Conservation (phyloP, 2,329 filamentous ascomycete genomes). For the Corynespora cassiicola region DNA sequence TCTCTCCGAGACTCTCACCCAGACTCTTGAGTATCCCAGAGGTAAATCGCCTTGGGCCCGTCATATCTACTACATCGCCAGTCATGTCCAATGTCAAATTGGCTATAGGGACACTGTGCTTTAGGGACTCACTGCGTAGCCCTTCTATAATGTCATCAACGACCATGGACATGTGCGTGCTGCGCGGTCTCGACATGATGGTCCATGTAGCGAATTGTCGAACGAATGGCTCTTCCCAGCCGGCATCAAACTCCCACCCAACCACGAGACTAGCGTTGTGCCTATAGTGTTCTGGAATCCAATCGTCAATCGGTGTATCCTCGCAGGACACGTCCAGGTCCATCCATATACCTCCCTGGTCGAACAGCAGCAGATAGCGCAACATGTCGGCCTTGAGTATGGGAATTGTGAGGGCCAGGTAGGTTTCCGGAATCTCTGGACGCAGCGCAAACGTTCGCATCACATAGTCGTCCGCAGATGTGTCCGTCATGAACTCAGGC, state of each 20-base stretch:
- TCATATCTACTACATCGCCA: slow-evolving; percentile 37
- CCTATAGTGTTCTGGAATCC: slow-evolving; percentile 44
- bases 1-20: slow-evolving; percentile 15
- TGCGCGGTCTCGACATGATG: slow-evolving; percentile 33
- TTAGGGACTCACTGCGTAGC: slow-evolving; percentile 14
- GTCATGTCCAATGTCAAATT: slow-evolving; percentile 25
- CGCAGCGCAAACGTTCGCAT: slow-evolving; percentile 36
- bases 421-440: slow-evolving; percentile 47
- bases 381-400: slow-evolving; percentile 53
- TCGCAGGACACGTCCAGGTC: slow-evolving; percentile 50
- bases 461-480: slow-evolving; percentile 39
- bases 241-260: slow-evolving; percentile 48
- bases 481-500: slow-evolving; percentile 40
- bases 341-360: slow-evolving; percentile 51
- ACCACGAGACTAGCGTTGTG: slow-evolving; percentile 41
- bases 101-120: slow-evolving; percentile 19
- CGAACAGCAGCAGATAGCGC: slow-evolving; percentile 49
- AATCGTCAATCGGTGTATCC: slow-evolving; percentile 37
- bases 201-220: slow-evolving; percentile 40
- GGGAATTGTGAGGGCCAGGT: slow-evolving; percentile 40
- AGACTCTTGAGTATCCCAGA: slow-evolving; percentile 31
- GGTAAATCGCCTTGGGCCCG: slow-evolving; percentile 35
- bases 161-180: slow-evolving; percentile 29
- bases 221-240: slow-evolving; percentile 20
- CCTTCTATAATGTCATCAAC: slow-evolving; percentile 34